Percentiles rank a stretch among this genome's conserved stretches.
These are phyloP conservation scores for Pisolithus tinctorius DNA, from an alignment of 768 basidiomycete genomes.

Conservation along the genomic window DNA sequence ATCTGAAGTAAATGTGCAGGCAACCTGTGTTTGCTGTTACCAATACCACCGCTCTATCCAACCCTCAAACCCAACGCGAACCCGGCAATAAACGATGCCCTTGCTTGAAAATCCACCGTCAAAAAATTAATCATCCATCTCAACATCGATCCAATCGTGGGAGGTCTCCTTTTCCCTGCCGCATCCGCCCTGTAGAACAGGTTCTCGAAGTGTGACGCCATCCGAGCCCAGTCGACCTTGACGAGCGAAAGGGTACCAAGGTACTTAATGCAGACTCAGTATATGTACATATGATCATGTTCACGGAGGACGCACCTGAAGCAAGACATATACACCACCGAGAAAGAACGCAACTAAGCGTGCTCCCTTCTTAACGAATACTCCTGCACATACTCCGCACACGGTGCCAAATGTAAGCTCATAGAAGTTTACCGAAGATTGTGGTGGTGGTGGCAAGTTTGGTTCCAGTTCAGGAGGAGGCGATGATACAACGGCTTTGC, in stretches of 20 bases:
- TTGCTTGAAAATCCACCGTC: conserved; percentile 86
- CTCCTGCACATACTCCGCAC: conserved; percentile 81
- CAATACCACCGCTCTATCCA: conserved; percentile 39
- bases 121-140: conserved; percentile 71
- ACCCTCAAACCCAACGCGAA: conserved; percentile 74
- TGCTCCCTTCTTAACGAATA: conserved; percentile 95
- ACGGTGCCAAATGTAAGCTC: conserved; percentile 88
- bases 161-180: conserved; percentile 47
- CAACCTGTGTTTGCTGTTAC: background rate
- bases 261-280: conserved; percentile 47
- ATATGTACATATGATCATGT: background rate
- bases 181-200: conserved; percentile 61
- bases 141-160: conserved; percentile 61
- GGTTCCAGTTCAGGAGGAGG: conserved; percentile 7
- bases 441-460: conserved; percentile 40
- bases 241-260: conserved; percentile 66
- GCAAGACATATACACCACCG: conserved; percentile 86
- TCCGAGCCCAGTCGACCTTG: conserved; percentile 72
- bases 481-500: conserved; percentile 5
- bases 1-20: background rate
- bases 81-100: conserved; percentile 85
- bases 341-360: conserved; percentile 75
- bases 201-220: conserved; percentile 63
- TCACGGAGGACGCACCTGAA: conserved; percentile 56
- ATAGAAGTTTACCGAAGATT: conserved; percentile 70